Base-by-base conservation (phyloP, 1,284 basidiomycete species). In the Malassezia brasiliensis region DNA sequence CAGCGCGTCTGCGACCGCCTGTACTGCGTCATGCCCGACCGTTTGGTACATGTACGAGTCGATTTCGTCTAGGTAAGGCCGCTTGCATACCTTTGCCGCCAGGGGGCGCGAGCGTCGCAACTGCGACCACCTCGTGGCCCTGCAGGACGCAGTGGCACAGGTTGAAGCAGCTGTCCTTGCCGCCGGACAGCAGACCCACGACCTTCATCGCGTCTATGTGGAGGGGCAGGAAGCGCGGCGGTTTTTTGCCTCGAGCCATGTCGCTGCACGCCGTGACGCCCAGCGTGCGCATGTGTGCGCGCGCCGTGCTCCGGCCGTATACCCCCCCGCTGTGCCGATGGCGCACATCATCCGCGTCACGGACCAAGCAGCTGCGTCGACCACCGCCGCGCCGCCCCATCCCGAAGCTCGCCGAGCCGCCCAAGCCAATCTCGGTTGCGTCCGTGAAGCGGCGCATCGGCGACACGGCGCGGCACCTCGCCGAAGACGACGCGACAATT, bases 1-100 rank as follows among this genome's bases (percentile, higher is more conserved):
- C 63, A 98, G 79, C 1, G 93, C 88, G 50, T 81, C 77, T 9
- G 90, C 90, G 52, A 98, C 85, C 47, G 87, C 80, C 50, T 90
- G 84, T 46, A 98, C 85, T 5, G 89, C 88, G 62, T 90, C 88
- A 71, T 96, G 93, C 0, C 91, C 94, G 35, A 98, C 91, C 7
- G 93, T 96, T 54, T 99, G 94, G 75, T 96, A 99, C 77, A 99
- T 82, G 78, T 93, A 98, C 41, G 93, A 96, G 77, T 99, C 93
- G 67, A 96, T 83, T 79, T 99, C 94, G 79, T 96, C 94, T 94
- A 75, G 25, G 38, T 25, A 14, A 47, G 47, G 14, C 5, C 35
- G 12, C 12, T 32, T 17, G 34, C 46, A 31, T 22, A 58, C 46
- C 44, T 35, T 87, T 87, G 65, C 88, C 90, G 42, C 80, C 77